Percentiles rank a stretch among this genome's conserved stretches.
These are phyloP conservation scores for Plasmopara halstedii DNA, from an alignment of 352 stramenopile genomes.

Conservation along the genomic window DNA sequence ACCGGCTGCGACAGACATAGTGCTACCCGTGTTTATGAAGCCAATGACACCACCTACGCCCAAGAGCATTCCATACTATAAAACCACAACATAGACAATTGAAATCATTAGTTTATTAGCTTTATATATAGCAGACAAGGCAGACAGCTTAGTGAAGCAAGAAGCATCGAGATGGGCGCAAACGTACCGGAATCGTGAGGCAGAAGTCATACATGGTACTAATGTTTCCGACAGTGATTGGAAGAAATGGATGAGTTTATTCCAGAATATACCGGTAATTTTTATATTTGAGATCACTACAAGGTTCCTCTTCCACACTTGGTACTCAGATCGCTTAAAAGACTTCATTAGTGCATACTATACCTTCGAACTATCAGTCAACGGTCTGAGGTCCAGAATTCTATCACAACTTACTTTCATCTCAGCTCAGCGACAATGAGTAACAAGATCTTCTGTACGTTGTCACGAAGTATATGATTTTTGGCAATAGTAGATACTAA, in stretches of 20 bases:
- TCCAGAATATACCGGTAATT: neutral
- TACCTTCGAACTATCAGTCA: too few species aligned
- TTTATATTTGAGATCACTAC: slow-evolving; percentile 8
- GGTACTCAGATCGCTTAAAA: slow-evolving; percentile 16
- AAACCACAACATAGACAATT: slow-evolving; percentile 13
- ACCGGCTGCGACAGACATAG: slow-evolving; percentile 53
- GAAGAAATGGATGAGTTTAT: neutral
- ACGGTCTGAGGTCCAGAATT: neutral
- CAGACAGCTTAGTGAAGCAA: too few species aligned
- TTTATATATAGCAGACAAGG: too few species aligned
- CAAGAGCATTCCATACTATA: slow-evolving; percentile 67
- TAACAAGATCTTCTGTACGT: slow-evolving; percentile 34
- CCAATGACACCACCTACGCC: slow-evolving; percentile 61
- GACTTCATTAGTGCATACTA: too few species aligned
- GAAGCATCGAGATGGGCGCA: neutral
- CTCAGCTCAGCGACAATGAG: slow-evolving; percentile 15
- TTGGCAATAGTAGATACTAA: slow-evolving; percentile 2
- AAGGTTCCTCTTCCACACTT: slow-evolving; percentile 21
- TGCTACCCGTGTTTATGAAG: slow-evolving; percentile 70
- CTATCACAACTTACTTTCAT: neutral
- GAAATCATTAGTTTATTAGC: neutral
- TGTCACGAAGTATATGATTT: neutral
- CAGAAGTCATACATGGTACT: slow-evolving; percentile 81
- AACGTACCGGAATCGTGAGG: slow-evolving; percentile 72
- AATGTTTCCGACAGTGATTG: slow-evolving; percentile 5